These are phyloP conservation scores for Venturia effusa DNA, from an alignment of 2,329 filamentous ascomycete genomes.

Conservation along the genomic window DNA sequence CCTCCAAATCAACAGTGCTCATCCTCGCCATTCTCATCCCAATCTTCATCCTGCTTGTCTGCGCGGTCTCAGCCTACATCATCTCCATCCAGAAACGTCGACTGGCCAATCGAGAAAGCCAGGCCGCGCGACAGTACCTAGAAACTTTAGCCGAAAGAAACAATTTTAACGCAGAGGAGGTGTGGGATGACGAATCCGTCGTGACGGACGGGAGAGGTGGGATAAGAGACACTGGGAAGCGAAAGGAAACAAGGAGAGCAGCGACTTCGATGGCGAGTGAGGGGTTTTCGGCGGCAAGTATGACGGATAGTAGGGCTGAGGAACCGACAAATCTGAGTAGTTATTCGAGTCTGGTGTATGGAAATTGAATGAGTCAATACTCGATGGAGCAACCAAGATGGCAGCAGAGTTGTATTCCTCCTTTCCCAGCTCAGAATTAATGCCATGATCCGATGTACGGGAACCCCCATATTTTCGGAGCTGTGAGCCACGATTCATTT, in stretches of 20 bases:
- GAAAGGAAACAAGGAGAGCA: background rate
- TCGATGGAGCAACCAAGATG: too few relatives aligned
- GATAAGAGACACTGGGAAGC: background rate
- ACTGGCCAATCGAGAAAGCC: background rate
- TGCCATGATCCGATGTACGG: too few relatives aligned
- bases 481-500: too few relatives aligned
- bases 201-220: background rate
- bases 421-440: too few relatives aligned
- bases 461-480: too few relatives aligned
- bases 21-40: background rate
- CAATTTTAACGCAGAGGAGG: background rate
- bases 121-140: background rate
- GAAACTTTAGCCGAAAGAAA: background rate
- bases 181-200: background rate
- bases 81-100: background rate
- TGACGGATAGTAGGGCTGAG: background rate
- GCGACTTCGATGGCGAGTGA: background rate
- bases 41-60: background rate
- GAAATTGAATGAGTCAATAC: background rate
- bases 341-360: background rate
- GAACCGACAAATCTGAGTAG: background rate
- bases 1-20: background rate
- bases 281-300: background rate
- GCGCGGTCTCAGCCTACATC: background rate
- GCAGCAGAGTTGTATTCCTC: too few relatives aligned